Conservation (phyloP, 768 basidiomycete genomes). For the Termitomyces sp. region DNA sequence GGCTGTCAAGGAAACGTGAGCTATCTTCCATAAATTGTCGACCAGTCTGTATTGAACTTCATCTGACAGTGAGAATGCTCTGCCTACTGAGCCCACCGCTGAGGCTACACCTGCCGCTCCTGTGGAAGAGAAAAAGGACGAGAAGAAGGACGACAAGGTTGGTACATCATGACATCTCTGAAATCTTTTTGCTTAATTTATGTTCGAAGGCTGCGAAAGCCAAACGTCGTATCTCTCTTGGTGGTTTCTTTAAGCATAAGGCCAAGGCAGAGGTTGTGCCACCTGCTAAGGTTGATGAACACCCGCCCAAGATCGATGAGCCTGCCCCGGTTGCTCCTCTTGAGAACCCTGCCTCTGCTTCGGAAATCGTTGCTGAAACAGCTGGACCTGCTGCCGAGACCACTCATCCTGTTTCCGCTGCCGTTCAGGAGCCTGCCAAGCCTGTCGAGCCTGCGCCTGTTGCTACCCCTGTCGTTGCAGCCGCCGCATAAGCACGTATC, state of each 20-base stretch:
- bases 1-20: conserved; percentile 72
- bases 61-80: conserved; percentile 37
- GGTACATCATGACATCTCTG: background rate
- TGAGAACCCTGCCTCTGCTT: conserved; percentile 71
- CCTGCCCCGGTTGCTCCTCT: conserved; percentile 79
- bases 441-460: conserved; percentile 45
- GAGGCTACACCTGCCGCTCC: conserved; percentile 26
- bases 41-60: background rate
- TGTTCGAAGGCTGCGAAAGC: conserved; percentile 54
- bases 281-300: conserved; percentile 83
- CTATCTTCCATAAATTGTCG: too few species aligned
- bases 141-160: conserved; percentile 54
- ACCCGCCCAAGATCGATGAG: conserved; percentile 86
- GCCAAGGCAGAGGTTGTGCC: conserved; percentile 58
- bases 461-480: conserved; percentile 67
- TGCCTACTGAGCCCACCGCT: conserved; percentile 31
- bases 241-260: conserved; percentile 79
- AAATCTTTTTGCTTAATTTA: background rate
- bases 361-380: conserved; percentile 34
- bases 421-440: conserved; percentile 26
- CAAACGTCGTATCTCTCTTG: conserved; percentile 80
- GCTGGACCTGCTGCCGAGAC: conserved; percentile 29
- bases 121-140: conserved; percentile 36
- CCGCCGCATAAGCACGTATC: conserved; percentile 61
- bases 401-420: conserved; percentile 13